Evolutionary conservation across 495 filamentous ascomycete species (phyloP).

Genomic region (Glarea lozoyensis): DNA sequence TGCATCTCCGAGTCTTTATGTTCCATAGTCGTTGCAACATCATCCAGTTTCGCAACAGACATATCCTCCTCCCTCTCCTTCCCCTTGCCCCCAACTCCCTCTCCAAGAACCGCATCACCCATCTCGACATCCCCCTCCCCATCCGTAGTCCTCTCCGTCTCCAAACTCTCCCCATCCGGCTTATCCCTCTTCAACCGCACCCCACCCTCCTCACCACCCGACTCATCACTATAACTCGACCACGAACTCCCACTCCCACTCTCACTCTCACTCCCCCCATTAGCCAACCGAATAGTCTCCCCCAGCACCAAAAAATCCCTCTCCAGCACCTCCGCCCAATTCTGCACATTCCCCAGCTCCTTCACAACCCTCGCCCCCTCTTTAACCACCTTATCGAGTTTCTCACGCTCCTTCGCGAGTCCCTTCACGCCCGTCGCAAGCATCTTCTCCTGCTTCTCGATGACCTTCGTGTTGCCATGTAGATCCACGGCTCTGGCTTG

Average conservation of each 20-base stretch:
- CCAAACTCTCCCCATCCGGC: conserved; percentile 6
- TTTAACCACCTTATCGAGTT: conserved; percentile 58
- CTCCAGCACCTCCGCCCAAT: conserved; percentile 96
- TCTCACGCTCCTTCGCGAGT: conserved; percentile 63
- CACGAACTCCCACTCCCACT: conserved; percentile 21
- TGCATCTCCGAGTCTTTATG: too few species aligned
- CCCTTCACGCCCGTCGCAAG: conserved; percentile 52
- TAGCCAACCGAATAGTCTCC: conserved; percentile 68
- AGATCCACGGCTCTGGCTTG: conserved; percentile 65
- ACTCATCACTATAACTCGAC: conserved; percentile 12
- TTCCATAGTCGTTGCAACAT: too few species aligned
- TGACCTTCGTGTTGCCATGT: conserved; percentile 59
- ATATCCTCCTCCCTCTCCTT: conserved; percentile 3
- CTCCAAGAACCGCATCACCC: conserved; percentile 3
- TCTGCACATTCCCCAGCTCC: conserved; percentile 93
- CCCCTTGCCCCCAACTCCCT: conserved; percentile 8
- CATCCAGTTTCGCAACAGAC: conserved; percentile 12
- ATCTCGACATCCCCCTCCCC: conserved; percentile 17
- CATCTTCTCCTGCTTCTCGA: conserved; percentile 65
- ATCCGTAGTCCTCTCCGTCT: conserved; percentile 6
- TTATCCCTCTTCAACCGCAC: conserved; percentile 13
- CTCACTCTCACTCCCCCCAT: conserved; percentile 19
- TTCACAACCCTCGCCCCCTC: conserved; percentile 66
- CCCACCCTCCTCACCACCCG: conserved; percentile 10
- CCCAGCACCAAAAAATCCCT: conserved; percentile 80